phyloP scores from a whole-genome alignment of 257 asterid species.

The Plantago elongata region DNA sequence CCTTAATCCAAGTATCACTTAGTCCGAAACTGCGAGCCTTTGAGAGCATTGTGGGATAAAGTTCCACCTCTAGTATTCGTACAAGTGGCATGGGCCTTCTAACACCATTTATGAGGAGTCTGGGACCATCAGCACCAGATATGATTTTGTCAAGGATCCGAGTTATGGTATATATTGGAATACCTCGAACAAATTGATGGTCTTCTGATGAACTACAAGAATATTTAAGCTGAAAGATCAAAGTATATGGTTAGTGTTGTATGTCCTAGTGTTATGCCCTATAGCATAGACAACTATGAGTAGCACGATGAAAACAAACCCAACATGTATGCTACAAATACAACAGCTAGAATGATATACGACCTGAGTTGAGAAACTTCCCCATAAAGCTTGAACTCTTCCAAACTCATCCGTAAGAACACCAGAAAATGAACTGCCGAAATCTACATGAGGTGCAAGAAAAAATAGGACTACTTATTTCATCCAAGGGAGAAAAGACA shows the following conservation, averaged over 20 bases:
- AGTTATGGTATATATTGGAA: constrained; percentile 71
- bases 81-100: constrained; percentile 87
- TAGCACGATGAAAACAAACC: constrained; percentile 39
- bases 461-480: constrained; percentile 20
- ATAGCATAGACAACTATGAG: constrained; percentile 21
- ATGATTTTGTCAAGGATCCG: constrained; percentile 67
- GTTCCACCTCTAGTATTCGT: constrained; percentile 86
- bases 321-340: constrained; percentile 9
- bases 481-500: constrained; percentile 9
- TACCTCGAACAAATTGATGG: constrained; percentile 93
- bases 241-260: constrained; percentile 26
- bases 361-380: constrained; percentile 99
- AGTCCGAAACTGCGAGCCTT: constrained; percentile 99
- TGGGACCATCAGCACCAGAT: constrained; percentile 57
- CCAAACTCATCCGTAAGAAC: constrained; percentile 93
- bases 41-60: constrained; percentile 94
- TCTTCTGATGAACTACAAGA: constrained; percentile 80
- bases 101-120: constrained; percentile 70
- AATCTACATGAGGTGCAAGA: constrained; percentile 48
- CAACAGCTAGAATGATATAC: constrained; percentile 24
- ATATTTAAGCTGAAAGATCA: constrained; percentile 68
- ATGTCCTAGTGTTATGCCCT: constrained; percentile 4
- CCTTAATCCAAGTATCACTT: constrained; percentile 93
- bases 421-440: constrained; percentile 95
- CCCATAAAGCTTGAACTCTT: constrained; percentile 94